These are phyloP conservation scores for Scutellaria barbata DNA, from an alignment of 257 asterid genomes.

Conservation along the genomic window DNA sequence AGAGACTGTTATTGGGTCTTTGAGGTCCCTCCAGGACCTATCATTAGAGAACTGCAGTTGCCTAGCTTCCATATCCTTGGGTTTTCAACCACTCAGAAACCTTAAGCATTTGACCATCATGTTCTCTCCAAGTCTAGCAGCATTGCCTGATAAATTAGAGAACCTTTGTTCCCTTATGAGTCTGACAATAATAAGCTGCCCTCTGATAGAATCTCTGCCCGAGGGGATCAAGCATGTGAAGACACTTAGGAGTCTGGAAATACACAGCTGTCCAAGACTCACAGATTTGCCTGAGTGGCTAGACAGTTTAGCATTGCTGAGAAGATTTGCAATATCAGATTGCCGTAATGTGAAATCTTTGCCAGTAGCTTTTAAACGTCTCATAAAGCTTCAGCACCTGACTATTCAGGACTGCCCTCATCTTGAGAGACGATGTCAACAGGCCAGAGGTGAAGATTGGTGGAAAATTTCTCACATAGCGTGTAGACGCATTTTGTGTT, in stretches of 20 bases:
- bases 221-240: constrained; percentile 23
- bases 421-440: too few species aligned
- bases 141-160: constrained; percentile 15
- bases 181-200: constrained; percentile 21
- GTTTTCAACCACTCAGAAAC: constrained; percentile 15
- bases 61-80: constrained; percentile 18
- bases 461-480: too few species aligned
- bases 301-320: constrained; percentile 12
- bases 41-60: constrained; percentile 37
- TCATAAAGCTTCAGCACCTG: constrained; percentile 20
- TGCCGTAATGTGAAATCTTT: constrained; percentile 16
- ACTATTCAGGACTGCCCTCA: too few species aligned
- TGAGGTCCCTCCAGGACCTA: constrained; percentile 34
- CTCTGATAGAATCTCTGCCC: constrained; percentile 27
- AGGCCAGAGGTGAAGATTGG: too few species aligned
- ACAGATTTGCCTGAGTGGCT: constrained; percentile 29
- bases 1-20: constrained; percentile 18
- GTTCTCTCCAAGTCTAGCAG: constrained; percentile 30
- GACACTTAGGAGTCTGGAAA: constrained; percentile 25
- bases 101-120: constrained; percentile 30
- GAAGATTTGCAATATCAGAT: constrained; percentile 7
- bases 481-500: too few species aligned
- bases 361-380: constrained; percentile 14
- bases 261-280: constrained; percentile 19
- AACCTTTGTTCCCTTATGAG: constrained; percentile 21